Evolutionary conservation across 2,329 filamentous ascomycete species (phyloP), one percentile per base, ranked within the genome.

Genomic region (Aspergillus sp.): DNA sequence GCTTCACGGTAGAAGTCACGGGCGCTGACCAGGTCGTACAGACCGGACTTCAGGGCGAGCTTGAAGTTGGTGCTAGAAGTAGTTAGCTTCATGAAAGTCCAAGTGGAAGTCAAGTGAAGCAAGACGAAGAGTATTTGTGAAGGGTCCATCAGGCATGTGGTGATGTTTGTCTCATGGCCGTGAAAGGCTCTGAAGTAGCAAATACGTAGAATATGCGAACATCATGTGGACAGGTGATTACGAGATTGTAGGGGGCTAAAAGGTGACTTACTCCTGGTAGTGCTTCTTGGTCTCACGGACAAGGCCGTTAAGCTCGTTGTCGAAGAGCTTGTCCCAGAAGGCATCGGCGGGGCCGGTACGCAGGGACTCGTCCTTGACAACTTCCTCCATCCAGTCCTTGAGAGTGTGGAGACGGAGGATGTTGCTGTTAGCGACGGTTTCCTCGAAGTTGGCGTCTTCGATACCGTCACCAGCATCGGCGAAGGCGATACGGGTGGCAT

Each of bases 121-220:
- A 45, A 45, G 7, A 19, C 1, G 21, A 8, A 28, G 19, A 19
- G n/a, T 45, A 5, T 45, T 21, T 45, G 2, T 15, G 5, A 7
- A 23, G 5, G 23, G 41, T 45, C 41, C 41, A 23, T 45, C 41
- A 45, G 41, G 41, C 41, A 45, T 45, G 41, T 43, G 41, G 41
- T 45, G 41, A 87, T 86, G 83, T 85, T 96, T 88, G 91, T 99
- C 94, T 99, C 95, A 98, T 97, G 81, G 92, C 93, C 87, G 54
- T 80, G 39, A 81, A 84, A 76, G 87, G 92, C 92, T 99, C 95
- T 97, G 94, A 98, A 99, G 95, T 98, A 98, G 95, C 95, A 98
- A 98, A 98, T 98, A 98, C 93, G 92, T 92, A 84, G 79, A 81
- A 45, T 45, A 45, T 45, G 41, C 41, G 13, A 45, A 23, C 41